Conservation (phyloP, 257 asterid genomes). For the Perilla frutescens region DNA sequence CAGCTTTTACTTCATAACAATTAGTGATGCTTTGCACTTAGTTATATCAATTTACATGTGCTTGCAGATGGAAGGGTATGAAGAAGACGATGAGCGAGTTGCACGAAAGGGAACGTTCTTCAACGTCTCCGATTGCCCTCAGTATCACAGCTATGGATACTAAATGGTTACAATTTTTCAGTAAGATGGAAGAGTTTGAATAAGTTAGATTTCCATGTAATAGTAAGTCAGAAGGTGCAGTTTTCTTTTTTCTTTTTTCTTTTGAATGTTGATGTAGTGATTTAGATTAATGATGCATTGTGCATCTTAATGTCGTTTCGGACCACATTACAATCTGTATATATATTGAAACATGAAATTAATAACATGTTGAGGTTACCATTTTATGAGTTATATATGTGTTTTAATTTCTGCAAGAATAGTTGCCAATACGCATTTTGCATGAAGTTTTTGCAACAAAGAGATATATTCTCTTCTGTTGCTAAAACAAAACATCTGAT, state of each 20-base stretch:
- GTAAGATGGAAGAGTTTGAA: constrained; percentile 13
- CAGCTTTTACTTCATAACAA: too few relatives aligned
- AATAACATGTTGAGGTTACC: constrained; percentile 17
- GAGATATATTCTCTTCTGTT: background rate
- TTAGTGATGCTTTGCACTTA: background rate
- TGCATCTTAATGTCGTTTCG: constrained; percentile 3
- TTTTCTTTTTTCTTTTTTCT: background rate
- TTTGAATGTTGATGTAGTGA: background rate
- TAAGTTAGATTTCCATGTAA: constrained; percentile 37
- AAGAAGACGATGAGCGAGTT: constrained; percentile 52
- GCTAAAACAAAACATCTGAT: too few relatives aligned
- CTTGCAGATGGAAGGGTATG: constrained; percentile 61
- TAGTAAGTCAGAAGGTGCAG: constrained; percentile 29
- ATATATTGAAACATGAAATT: constrained; percentile 20
- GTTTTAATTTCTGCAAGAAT: background rate
- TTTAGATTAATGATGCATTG: constrained; percentile 29
- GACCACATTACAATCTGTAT: constrained; percentile 32
- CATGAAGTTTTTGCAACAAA: constrained; percentile 13
- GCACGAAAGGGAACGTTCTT: constrained; percentile 46
- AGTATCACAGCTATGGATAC: constrained; percentile 50
- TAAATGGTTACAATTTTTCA: constrained; percentile 18
- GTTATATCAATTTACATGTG: background rate
- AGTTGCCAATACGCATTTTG: constrained; percentile 12
- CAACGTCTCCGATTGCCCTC: constrained; percentile 50
- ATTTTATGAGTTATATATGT: background rate